Conservation (phyloP, 2,329 filamentous ascomycete genomes). For the Juglanconis sp. region DNA sequence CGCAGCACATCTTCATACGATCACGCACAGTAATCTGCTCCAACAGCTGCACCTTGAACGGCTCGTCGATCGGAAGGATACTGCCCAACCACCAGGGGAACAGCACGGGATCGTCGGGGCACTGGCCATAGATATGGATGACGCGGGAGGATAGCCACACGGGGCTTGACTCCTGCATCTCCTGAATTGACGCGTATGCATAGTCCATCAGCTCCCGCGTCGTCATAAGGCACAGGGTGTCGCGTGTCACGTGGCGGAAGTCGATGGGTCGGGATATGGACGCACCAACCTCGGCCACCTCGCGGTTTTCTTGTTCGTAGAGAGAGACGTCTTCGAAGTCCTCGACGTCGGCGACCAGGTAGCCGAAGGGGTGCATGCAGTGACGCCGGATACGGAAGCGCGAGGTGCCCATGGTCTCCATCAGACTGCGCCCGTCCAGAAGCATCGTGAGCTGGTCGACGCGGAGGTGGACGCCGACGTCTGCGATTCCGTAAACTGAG, state of each 20-base stretch:
- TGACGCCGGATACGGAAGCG: slow-evolving; percentile 71
- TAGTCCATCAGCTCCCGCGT: slow-evolving; percentile 68
- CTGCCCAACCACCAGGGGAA: slow-evolving; percentile 93
- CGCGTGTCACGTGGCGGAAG: slow-evolving; percentile 20
- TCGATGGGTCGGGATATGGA: neutral
- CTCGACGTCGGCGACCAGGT: slow-evolving; percentile 72
- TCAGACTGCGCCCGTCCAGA: slow-evolving; percentile 74
- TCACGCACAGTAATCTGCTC: slow-evolving; percentile 73
- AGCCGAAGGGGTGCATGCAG: slow-evolving; percentile 64
- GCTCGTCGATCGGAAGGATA: slow-evolving; percentile 71
- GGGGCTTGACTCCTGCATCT: slow-evolving; percentile 66
- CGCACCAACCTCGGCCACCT: slow-evolving; percentile 56
- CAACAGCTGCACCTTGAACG: slow-evolving; percentile 76
- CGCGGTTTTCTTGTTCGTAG: slow-evolving; percentile 73
- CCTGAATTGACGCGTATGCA: slow-evolving; percentile 63
- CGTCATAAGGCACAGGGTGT: slow-evolving; percentile 55
- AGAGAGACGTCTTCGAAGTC: slow-evolving; percentile 78
- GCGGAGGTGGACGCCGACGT: slow-evolving; percentile 67
- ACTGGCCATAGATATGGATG: slow-evolving; percentile 71
- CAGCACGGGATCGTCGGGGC: slow-evolving; percentile 68
- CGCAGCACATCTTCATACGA: slow-evolving; percentile 76
- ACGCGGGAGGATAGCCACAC: slow-evolving; percentile 74
- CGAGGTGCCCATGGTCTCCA: slow-evolving; percentile 74
- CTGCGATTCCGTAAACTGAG: slow-evolving; percentile 27
- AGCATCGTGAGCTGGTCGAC: slow-evolving; percentile 73